Percentiles rank a stretch among this genome's conserved stretches.
Conservation (phyloP, 176 grass and related monocot species). For the Luzula sylvatica region DNA sequence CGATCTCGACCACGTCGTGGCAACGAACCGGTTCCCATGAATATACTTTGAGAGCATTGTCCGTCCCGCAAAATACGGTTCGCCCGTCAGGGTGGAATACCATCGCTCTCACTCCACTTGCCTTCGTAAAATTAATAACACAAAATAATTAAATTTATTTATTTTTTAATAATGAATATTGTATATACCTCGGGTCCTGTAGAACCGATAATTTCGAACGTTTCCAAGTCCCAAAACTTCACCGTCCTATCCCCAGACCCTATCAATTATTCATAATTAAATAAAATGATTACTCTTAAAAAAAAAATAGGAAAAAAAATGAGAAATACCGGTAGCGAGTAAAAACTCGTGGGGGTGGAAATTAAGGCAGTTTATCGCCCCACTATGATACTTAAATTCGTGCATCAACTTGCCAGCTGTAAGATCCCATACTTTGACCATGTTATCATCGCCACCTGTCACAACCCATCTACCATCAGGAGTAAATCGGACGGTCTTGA, state of each 20-base stretch:
- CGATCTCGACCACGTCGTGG: conserved; percentile 81
- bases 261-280: conserved; percentile 31
- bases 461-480: conserved; percentile 98
- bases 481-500: conserved; percentile 78
- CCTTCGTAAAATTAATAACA: conserved; percentile 22
- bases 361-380: conserved; percentile 59
- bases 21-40: conserved; percentile 97
- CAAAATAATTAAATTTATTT: background rate
- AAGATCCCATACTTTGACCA: conserved; percentile 95
- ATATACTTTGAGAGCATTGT: conserved; percentile 80
- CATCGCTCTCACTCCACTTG: conserved; percentile 50
- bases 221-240: conserved; percentile 99
- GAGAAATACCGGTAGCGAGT: conserved; percentile 76
- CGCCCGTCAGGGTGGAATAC: conserved; percentile 95
- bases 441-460: conserved; percentile 86
- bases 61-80: conserved; percentile 86
- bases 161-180: conserved; percentile 8
- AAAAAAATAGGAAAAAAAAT: conserved; percentile 7
- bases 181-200: conserved; percentile 65
- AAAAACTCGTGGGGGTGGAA: conserved; percentile 97
- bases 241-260: conserved; percentile 77
- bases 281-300: background rate
- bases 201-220: conserved; percentile 98
- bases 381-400: conserved; percentile 92
- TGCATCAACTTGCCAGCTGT: conserved; percentile 95